Percentiles rank a stretch among this genome's conserved stretches.
These are phyloP conservation scores for Monosporascus sp. DNA, from an alignment of 2,329 filamentous ascomycete genomes.

Conservation along the genomic window DNA sequence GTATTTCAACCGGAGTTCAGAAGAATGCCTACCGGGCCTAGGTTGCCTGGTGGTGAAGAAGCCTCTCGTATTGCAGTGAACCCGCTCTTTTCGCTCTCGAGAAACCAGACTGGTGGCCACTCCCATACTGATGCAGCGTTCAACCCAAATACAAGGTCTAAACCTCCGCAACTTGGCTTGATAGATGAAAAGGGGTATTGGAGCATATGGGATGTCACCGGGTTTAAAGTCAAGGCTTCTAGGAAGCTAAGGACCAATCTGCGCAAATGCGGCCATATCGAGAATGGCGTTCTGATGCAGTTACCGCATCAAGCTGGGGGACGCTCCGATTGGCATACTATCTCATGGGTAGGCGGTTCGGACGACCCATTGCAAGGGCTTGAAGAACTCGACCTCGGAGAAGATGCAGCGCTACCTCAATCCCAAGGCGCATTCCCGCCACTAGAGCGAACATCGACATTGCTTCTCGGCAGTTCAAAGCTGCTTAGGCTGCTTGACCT, in stretches of 20 bases:
- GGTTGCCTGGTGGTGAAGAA: constrained; percentile 15
- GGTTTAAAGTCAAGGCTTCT: constrained; percentile 28
- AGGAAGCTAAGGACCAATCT: constrained; percentile 28
- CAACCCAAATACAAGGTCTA: constrained; percentile 47
- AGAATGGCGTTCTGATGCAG: constrained; percentile 29
- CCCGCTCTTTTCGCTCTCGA: constrained; percentile 47
- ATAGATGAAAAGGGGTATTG: constrained; percentile 61
- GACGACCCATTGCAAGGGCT: constrained; percentile 21
- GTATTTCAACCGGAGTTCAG: constrained; percentile 47
- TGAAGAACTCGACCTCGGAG: constrained; percentile 31
- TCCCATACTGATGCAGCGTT: constrained; percentile 60
- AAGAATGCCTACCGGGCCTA: constrained; percentile 18
- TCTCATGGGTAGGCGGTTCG: constrained; percentile 35
- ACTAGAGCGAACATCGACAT: constrained; percentile 55
- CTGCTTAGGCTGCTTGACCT: constrained; percentile 23
- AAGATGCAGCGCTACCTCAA: constrained; percentile 16
- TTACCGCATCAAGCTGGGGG: constrained; percentile 26
- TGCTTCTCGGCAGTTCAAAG: constrained; percentile 25
- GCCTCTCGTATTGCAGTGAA: constrained; percentile 51
- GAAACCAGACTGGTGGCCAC: constrained; percentile 46
- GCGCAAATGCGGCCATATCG: constrained; percentile 38
- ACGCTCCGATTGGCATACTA: constrained; percentile 33
- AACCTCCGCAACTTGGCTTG: constrained; percentile 56
- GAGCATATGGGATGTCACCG: constrained; percentile 59
- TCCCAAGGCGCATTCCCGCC: constrained; percentile 18